Conservation (phyloP, 345 rosid species). For the Pistacia atlantica region DNA sequence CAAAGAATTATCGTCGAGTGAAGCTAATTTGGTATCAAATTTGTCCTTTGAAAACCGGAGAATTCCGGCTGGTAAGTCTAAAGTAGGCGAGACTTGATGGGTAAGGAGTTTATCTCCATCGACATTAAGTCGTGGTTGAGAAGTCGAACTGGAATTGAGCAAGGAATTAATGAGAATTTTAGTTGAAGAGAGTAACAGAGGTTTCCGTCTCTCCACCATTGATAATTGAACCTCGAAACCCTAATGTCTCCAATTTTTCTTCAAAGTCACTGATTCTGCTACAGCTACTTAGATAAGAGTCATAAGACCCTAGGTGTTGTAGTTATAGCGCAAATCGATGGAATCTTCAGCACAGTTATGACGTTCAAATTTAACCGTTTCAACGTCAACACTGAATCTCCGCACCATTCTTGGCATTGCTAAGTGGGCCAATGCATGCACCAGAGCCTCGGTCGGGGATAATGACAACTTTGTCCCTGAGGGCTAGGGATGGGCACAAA, state of each 20-base stretch:
- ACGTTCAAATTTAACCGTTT: constrained; percentile 4
- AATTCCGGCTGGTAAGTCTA: constrained; percentile 65
- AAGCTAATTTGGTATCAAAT: constrained; percentile 35
- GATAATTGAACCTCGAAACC: constrained; percentile 16
- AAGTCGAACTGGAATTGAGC: constrained; percentile 23
- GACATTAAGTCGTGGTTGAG: constrained; percentile 34
- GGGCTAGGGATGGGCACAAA: no score
- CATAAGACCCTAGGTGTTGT: no score
- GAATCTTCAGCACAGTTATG: neutral
- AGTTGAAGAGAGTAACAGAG: constrained; percentile 82
- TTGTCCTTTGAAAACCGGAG: constrained; percentile 50
- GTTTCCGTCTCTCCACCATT: constrained; percentile 78
- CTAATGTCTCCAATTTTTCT: neutral
- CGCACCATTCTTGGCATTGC: neutral
- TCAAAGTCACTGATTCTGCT: no score
- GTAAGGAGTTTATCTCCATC: constrained; percentile 10
- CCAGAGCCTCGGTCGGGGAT: no score
- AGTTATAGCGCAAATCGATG: constrained; percentile 31
- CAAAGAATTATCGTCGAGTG: constrained; percentile 64
- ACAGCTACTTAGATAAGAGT: no score
- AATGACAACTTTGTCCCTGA: no score
- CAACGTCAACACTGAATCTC: neutral
- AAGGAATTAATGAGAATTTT: constrained; percentile 63
- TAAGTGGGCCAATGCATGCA: no score
- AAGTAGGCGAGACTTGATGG: constrained; percentile 16